Evolutionary conservation across 495 filamentous ascomycete genomes (phyloP), one percentile per base, ranked within the genome.

Genomic region (Cercophora newfieldiana): DNA sequence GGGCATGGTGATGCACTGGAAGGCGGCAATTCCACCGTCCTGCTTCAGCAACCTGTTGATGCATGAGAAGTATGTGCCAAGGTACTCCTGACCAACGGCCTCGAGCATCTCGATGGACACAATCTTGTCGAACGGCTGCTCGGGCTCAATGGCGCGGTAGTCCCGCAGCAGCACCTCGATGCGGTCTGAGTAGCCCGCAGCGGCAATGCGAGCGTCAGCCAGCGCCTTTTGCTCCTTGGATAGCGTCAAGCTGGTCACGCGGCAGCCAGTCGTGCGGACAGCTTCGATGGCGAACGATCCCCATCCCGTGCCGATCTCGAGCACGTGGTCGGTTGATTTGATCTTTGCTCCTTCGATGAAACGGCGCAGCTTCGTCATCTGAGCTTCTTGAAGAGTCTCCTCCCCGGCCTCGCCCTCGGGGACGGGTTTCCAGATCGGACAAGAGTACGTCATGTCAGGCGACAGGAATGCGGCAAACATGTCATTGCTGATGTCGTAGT

Each of bases 1-100:
- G 1, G 89, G 89, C 81, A 91, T 90, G 14, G 89, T 90, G 65
- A 91, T 92, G 63, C 89, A 90, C 72, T 92, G 90, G 69, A 92
- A 89, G 29, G 88, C 83, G 7, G 87, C 85, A 47, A 91, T 85
- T 0, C 89, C 89, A 2, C 85, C 84, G 0, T 87, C 81, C 18
- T 71, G 75, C 74, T 91, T 90, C 50, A 91, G 70, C 55, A 91
- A 68, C 59, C 73, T 72, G 66, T 89, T 77, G 10, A 91, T 77
- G 66, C 81, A 78, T n/a, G 72, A 74, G 66, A 89, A 89, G 62
- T 87, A 92, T 3, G 77, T 86, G 18, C 83, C 78, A 25, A 92
- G 69, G 66, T 83, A 91, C 68, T 89, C 84, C 51, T 78, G 71
- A 8, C 90, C 89, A 7, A 91, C 90, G 6, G 88, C 89, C 74